Evolutionary conservation across 352 stramenopile species (phyloP).

Genomic region (Phytophthora litchii): DNA sequence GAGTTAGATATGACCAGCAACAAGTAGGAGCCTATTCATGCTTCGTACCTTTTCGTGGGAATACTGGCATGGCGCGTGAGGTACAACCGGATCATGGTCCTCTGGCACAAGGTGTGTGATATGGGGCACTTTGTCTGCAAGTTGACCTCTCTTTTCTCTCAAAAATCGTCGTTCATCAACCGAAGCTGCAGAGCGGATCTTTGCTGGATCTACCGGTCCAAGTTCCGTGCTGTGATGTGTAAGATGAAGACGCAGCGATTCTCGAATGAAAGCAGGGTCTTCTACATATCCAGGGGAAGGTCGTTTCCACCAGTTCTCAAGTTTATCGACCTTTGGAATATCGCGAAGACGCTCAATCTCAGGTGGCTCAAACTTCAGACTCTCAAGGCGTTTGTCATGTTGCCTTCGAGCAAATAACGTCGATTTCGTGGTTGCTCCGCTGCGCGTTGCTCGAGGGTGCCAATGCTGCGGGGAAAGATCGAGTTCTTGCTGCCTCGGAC

Average conservation of each 20-base stretch:
- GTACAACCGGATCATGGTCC: conserved; percentile 35
- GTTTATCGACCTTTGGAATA: conserved; percentile 51
- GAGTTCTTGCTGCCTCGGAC: conserved; percentile 27
- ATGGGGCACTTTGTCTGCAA: conserved; percentile 55
- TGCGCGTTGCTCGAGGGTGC: conserved; percentile 43
- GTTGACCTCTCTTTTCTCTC: conserved; percentile 36
- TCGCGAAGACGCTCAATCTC: conserved; percentile 58
- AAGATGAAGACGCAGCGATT: conserved; percentile 58
- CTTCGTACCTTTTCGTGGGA: conserved; percentile 46
- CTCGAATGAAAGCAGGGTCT: conserved; percentile 44
- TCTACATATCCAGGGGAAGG: conserved; percentile 58
- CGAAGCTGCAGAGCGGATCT: conserved; percentile 43
- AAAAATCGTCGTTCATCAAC: conserved; percentile 41
- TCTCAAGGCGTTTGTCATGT: conserved; percentile 38
- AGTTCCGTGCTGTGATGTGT: conserved; percentile 34
- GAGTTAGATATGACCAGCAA: neutral
- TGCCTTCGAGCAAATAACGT: conserved; percentile 41
- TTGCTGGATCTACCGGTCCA: conserved; percentile 53
- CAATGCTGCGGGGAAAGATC: conserved; percentile 34
- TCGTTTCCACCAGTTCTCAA: conserved; percentile 64
- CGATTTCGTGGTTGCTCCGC: conserved; percentile 45
- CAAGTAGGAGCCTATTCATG: neutral
- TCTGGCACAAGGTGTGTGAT: conserved; percentile 41
- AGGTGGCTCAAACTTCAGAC: conserved; percentile 57
- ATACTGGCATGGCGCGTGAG: conserved; percentile 43